A percentile compares a stretch with the other conserved stretches of the same genome.
Conservation (phyloP, 1,284 basidiomycete genomes). For the Microbotryum silenes-acaulis region DNA sequence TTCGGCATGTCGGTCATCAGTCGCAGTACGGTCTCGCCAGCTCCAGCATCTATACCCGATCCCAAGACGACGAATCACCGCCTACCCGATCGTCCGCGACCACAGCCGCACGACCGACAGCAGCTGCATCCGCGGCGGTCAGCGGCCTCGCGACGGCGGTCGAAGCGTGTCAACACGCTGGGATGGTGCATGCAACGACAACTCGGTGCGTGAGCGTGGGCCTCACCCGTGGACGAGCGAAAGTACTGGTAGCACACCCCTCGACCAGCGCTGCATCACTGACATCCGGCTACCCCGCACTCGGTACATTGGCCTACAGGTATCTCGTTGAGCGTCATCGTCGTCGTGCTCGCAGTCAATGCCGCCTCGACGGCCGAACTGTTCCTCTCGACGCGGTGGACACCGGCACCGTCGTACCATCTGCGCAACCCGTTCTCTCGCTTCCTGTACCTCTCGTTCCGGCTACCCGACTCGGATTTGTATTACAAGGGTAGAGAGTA, state of each 20-base stretch:
- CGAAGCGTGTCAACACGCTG: not conserved
- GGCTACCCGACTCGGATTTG: conserved; percentile 11
- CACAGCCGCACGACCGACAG: no score
- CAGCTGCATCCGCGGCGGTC: no score
- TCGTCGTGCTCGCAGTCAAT: conserved; percentile 1
- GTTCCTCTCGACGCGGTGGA: conserved; percentile 19
- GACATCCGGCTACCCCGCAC: not conserved
- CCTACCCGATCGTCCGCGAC: no score
- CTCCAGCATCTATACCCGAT: no score
- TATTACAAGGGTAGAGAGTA: conserved; percentile 31
- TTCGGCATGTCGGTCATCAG: no score
- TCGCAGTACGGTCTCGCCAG: no score
- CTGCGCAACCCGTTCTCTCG: conserved; percentile 9
- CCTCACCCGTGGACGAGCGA: not conserved
- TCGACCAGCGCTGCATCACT: not conserved
- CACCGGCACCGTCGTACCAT: conserved; percentile 20
- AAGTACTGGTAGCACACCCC: not conserved
- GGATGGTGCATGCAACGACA: conserved; percentile 8
- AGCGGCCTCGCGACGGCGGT: no score
- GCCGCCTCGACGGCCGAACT: not conserved
- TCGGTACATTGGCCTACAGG: not conserved
- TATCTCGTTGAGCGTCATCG: not conserved
- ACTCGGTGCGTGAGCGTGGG: not conserved
- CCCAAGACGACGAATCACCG: no score
- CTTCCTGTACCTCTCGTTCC: conserved; percentile 28